Percentiles rank a stretch among this genome's conserved stretches.
Conservation (phyloP, 176 grass and related monocot species). For the Saccharum spontaneum region DNA sequence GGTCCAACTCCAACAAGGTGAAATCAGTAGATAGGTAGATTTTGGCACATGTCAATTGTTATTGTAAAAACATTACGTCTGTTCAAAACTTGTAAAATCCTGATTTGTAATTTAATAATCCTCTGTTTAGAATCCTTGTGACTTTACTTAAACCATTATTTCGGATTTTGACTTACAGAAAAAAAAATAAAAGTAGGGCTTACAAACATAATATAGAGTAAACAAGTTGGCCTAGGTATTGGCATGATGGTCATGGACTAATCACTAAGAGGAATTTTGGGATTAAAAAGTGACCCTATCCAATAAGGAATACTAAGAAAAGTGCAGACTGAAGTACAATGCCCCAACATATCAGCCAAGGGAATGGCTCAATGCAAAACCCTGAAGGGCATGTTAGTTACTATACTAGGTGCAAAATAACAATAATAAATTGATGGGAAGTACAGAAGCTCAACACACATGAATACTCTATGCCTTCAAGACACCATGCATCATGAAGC, state of each 20-base stretch:
- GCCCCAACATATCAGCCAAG: background rate
- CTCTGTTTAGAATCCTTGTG: background rate
- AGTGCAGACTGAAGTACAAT: background rate
- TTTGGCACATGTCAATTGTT: background rate
- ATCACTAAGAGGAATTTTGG: background rate
- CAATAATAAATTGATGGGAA: background rate
- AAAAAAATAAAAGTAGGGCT: background rate
- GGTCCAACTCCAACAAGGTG: conserved; percentile 6
- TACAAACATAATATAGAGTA: background rate
- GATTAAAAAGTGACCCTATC: background rate
- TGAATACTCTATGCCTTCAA: background rate
- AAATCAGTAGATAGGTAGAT: background rate
- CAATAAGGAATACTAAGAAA: background rate
- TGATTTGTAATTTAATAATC: background rate
- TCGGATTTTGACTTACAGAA: background rate
- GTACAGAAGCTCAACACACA: background rate
- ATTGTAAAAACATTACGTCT: conserved; percentile 4
- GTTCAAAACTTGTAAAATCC: background rate
- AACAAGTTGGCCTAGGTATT: background rate
- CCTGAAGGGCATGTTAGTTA: background rate
- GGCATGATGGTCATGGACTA: background rate
- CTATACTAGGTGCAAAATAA: background rate
- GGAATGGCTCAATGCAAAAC: background rate
- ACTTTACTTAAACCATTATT: background rate
- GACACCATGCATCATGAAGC: background rate